These are phyloP conservation scores for Candida gigantensis DNA, from an alignment of 1,139 yeast genomes.

Conservation along the genomic window DNA sequence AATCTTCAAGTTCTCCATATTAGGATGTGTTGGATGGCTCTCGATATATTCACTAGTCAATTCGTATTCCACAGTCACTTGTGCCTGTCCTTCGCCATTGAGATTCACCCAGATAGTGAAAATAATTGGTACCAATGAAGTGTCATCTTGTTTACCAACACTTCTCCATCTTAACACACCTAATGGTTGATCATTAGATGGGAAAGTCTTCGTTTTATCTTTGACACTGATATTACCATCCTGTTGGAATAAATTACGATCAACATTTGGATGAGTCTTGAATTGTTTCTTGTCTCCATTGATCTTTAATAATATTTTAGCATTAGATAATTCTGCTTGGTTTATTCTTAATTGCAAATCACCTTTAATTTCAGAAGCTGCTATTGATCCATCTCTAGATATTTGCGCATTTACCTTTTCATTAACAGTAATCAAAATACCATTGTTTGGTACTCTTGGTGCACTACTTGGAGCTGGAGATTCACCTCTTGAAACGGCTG, in stretches of 20 bases:
- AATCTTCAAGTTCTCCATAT: constrained; percentile 59
- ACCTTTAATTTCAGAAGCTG: constrained; percentile 82
- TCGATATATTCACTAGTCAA: constrained; percentile 43
- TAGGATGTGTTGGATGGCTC: constrained; percentile 32
- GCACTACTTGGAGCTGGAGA: constrained; percentile 24
- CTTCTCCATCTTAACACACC: constrained; percentile 93
- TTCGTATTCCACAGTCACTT: constrained; percentile 89
- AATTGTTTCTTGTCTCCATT: constrained; percentile 60
- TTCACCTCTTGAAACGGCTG: constrained; percentile 16
- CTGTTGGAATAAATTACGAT: constrained; percentile 65
- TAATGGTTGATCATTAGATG: constrained; percentile 83
- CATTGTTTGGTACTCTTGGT: constrained; percentile 58
- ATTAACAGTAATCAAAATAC: constrained; percentile 73
- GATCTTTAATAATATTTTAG: constrained; percentile 60
- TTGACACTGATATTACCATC: constrained; percentile 67
- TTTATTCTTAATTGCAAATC: constrained; percentile 87
- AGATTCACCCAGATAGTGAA: constrained; percentile 85
- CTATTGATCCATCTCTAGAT: constrained; percentile 79
- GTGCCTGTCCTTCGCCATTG: constrained; percentile 54
- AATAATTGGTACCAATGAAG: constrained; percentile 65
- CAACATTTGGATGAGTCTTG: constrained; percentile 96
- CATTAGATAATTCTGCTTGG: constrained; percentile 63
- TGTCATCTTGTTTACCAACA: constrained; percentile 59
- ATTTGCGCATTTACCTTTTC: constrained; percentile 80
- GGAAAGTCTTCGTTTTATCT: constrained; percentile 79